Evolutionary conservation across 2,329 filamentous ascomycete genomes (phyloP).

Genomic region (Macrophomina tecta): DNA sequence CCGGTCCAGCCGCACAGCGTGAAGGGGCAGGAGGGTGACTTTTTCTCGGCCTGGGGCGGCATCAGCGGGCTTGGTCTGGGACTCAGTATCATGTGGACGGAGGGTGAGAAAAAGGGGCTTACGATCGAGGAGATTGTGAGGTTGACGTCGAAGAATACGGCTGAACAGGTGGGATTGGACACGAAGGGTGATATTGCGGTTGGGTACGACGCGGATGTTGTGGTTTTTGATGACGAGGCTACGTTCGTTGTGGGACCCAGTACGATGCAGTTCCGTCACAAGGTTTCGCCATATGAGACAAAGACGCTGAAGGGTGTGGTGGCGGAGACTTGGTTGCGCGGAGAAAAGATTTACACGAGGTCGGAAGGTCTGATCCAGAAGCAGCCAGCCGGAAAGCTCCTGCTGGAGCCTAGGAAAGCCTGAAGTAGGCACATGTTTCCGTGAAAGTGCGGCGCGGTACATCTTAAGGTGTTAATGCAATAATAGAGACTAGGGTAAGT

Average conservation of each 20-base stretch:
- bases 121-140: constrained; percentile 79
- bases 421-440: neutral
- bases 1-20: constrained; percentile 46
- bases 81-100: constrained; percentile 86
- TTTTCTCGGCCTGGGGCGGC: constrained; percentile 95
- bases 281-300: constrained; percentile 90
- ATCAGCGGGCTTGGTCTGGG: constrained; percentile 96
- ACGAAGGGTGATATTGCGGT: constrained; percentile 79
- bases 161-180: constrained; percentile 83
- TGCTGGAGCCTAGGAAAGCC: constrained; percentile 56
- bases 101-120: constrained; percentile 64
- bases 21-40: constrained; percentile 70
- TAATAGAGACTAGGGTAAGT: no score
- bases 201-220: constrained; percentile 88
- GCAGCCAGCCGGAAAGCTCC: constrained; percentile 55
- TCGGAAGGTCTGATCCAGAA: constrained; percentile 68
- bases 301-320: constrained; percentile 79
- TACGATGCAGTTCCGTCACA: constrained; percentile 94
- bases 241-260: constrained; percentile 71
- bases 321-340: constrained; percentile 83
- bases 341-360: constrained; percentile 73
- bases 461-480: no score
- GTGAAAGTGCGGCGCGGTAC: no score
- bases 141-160: constrained; percentile 85
- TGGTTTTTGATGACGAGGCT: constrained; percentile 86